These are phyloP conservation scores for Candida hungchunana DNA, from an alignment of 805 yeast species.

Conservation along the genomic window DNA sequence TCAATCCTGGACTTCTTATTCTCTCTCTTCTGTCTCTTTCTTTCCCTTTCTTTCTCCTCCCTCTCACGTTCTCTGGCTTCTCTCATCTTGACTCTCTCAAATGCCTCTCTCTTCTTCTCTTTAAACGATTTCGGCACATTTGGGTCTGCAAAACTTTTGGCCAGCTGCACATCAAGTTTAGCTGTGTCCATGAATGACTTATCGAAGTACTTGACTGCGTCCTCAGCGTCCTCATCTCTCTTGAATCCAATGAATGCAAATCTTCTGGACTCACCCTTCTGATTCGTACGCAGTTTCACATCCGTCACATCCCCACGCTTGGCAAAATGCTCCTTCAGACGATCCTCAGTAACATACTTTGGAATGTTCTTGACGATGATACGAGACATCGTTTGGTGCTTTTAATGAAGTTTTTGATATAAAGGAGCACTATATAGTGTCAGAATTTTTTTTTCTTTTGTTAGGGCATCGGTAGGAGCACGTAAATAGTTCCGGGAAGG, in stretches of 20 bases:
- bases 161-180: slow-evolving; percentile 70
- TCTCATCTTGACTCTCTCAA: slow-evolving; percentile 39
- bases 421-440: too few relatives aligned
- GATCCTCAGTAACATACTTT: slow-evolving; percentile 66
- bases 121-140: slow-evolving; percentile 64
- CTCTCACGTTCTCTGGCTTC: slow-evolving; percentile 43
- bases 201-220: slow-evolving; percentile 73
- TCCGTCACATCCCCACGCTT: slow-evolving; percentile 72
- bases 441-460: too few relatives aligned
- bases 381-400: slow-evolving; percentile 71
- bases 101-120: slow-evolving; percentile 49
- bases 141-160: slow-evolving; percentile 84
- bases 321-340: slow-evolving; percentile 60
- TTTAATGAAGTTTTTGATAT: too few relatives aligned
- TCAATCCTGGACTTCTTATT: slow-evolving; percentile 37
- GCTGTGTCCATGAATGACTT: slow-evolving; percentile 80
- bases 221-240: slow-evolving; percentile 66
- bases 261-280: slow-evolving; percentile 82
- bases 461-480: too few relatives aligned
- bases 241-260: slow-evolving; percentile 92
- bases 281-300: slow-evolving; percentile 75
- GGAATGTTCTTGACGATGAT: slow-evolving; percentile 91
- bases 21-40: slow-evolving; percentile 28
- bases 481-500: too few relatives aligned
- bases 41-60: slow-evolving; percentile 36